Conservation (phyloP, 805 yeast genomes). For the Monosporozyma unispora region DNA sequence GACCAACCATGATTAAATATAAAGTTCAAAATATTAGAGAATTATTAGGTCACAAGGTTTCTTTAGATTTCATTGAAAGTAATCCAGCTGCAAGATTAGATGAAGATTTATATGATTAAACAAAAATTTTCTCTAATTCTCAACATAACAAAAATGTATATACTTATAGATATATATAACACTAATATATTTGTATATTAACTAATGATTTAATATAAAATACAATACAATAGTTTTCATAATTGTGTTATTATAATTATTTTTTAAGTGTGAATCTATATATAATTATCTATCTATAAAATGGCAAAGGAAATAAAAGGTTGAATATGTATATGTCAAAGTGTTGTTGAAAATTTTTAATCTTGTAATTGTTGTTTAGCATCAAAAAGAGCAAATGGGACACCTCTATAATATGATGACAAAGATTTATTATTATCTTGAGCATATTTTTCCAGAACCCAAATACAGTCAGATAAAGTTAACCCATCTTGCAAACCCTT, state of each 20-base stretch:
- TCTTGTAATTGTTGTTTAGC: neutral
- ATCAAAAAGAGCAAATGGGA: slow-evolving; percentile 20
- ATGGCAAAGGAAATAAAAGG: too few relatives aligned
- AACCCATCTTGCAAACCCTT: slow-evolving; percentile 21
- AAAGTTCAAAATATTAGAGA: slow-evolving; percentile 94
- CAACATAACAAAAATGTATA: neutral
- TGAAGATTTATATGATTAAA: slow-evolving; percentile 44
- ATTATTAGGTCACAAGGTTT: slow-evolving; percentile 92
- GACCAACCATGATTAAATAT: slow-evolving; percentile 99
- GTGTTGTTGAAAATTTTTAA: neutral
- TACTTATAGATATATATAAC: neutral
- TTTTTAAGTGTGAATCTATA: neutral
- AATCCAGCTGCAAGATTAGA: slow-evolving; percentile 98
- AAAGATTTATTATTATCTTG: slow-evolving; percentile 19
- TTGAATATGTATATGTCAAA: neutral
- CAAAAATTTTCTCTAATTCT: too few relatives aligned
- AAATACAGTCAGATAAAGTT: slow-evolving; percentile 16
- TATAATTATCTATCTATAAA: too few relatives aligned
- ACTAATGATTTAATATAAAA: neutral
- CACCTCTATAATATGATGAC: slow-evolving; percentile 25
- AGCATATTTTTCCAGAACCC: slow-evolving; percentile 17
- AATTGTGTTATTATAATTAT: neutral
- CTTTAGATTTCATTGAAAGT: slow-evolving; percentile 84
- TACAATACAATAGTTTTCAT: neutral
- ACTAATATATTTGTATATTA: neutral